Conservation (phyloP, 257 asterid genomes). For the Lavandula angustifolia region DNA sequence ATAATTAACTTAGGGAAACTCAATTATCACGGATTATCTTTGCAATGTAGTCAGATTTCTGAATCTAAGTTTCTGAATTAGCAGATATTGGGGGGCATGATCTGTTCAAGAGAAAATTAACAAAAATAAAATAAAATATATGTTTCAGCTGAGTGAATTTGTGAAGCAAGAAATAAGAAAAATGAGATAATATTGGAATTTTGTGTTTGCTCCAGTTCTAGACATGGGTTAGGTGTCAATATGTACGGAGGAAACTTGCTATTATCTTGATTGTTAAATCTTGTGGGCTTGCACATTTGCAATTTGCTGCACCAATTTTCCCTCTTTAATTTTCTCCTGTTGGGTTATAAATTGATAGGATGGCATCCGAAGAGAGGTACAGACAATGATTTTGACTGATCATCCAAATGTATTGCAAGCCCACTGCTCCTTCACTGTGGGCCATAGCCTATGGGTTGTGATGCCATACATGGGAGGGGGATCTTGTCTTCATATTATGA, state of each 20-base stretch:
- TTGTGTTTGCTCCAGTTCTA: slow-evolving; percentile 3
- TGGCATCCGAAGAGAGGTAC: slow-evolving; percentile 96
- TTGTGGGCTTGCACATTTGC: slow-evolving; percentile 11
- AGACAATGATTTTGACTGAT: slow-evolving; percentile 82
- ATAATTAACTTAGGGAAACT: slow-evolving; percentile 4
- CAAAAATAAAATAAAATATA: slow-evolving; percentile 5
- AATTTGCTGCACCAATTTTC: slow-evolving; percentile 16
- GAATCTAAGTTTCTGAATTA: neutral
- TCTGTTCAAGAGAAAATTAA: neutral
- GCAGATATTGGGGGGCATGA: slow-evolving; percentile 7
- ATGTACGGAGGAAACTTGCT: slow-evolving; percentile 15
- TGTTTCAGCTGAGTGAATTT: neutral
- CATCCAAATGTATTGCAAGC: slow-evolving; percentile 93
- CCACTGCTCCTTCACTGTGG: slow-evolving; percentile 88
- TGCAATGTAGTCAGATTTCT: neutral
- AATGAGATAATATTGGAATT: neutral
- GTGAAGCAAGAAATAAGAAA: neutral
- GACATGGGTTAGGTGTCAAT: slow-evolving; percentile 16
- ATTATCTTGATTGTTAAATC: slow-evolving; percentile 31
- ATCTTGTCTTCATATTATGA: slow-evolving; percentile 95
- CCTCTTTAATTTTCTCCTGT: slow-evolving; percentile 11
- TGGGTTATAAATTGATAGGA: slow-evolving; percentile 58
- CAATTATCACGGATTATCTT: slow-evolving; percentile 11
- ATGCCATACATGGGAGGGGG: slow-evolving; percentile 99
- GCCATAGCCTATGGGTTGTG: slow-evolving; percentile 92